Conservation (phyloP, 169 alveolate species). For the Eimeria mitis region DNA sequence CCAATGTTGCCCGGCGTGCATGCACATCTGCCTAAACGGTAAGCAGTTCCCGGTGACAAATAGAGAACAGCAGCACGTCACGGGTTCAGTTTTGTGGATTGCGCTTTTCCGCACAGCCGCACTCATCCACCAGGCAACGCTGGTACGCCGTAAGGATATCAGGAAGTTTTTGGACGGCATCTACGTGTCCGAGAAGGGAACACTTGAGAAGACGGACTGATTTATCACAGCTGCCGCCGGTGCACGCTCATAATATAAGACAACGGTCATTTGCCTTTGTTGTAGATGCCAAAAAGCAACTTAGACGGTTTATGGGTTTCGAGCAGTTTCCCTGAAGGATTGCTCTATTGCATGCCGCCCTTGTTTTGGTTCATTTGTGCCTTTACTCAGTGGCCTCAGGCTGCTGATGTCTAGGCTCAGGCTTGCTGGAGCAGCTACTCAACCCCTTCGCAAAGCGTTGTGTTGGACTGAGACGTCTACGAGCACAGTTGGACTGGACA, state of each 20-base stretch:
- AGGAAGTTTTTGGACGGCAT: conserved; percentile 99
- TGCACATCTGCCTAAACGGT: conserved; percentile 93
- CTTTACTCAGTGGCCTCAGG: neutral
- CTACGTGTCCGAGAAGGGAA: conserved; percentile 98
- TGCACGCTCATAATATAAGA: neutral
- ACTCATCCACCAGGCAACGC: conserved; percentile 98
- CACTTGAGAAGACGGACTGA: conserved; percentile 93
- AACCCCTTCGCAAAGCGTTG: conserved; percentile 4
- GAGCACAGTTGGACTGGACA: neutral
- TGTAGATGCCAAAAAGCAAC: neutral
- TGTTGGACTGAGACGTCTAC: neutral
- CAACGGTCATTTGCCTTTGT: neutral
- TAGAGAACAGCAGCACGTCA: conserved; percentile 96
- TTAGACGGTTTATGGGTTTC: neutral
- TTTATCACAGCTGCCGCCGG: neutral
- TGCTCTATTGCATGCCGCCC: neutral
- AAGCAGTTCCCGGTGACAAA: conserved; percentile 95
- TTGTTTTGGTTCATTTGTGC: neutral
- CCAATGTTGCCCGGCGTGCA: too few species aligned
- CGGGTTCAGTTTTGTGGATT: conserved; percentile 87
- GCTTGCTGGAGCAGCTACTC: neutral
- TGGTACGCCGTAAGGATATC: conserved; percentile 99
- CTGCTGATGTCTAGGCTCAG: conserved; percentile 18
- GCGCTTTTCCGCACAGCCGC: conserved; percentile 79
- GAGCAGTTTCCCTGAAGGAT: neutral